Percentiles rank a stretch among this genome's conserved stretches.
Conservation (phyloP, 1,284 basidiomycete genomes). For the Chondrostereum purpureum region DNA sequence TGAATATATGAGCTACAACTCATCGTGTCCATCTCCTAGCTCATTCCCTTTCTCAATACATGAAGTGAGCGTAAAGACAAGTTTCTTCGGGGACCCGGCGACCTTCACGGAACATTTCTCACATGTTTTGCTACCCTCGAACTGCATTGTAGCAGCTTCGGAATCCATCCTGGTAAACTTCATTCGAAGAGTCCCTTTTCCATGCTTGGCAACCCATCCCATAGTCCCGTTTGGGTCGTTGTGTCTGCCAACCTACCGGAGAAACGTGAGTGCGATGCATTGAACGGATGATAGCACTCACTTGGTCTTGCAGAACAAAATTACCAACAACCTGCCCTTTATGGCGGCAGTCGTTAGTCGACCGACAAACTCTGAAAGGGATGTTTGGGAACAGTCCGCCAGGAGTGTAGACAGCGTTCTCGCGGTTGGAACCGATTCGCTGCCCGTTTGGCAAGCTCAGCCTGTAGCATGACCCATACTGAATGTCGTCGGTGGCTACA, state of each 20-base stretch:
- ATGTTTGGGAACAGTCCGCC: conserved; percentile 6
- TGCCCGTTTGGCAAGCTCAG: conserved; percentile 1
- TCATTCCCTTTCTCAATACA: not conserved
- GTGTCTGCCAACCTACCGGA: conserved; percentile 4
- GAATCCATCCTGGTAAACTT: not conserved
- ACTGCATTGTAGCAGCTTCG: too few species aligned
- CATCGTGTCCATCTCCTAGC: conserved; percentile 1
- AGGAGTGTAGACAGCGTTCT: conserved; percentile 8
- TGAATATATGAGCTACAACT: conserved; percentile 8
- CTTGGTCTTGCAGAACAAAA: conserved; percentile 8
- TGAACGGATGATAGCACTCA: not conserved
- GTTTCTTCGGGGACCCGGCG: too few species aligned
- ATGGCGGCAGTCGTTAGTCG: conserved; percentile 2
- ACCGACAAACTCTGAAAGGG: conserved; percentile 6
- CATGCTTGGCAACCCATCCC: conserved; percentile 4
- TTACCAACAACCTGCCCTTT: not conserved
- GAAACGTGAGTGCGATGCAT: not conserved
- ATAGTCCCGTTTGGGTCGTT: conserved; percentile 4
- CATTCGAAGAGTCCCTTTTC: not conserved
- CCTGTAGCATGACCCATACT: conserved; percentile 5
- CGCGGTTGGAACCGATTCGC: conserved; percentile 8
- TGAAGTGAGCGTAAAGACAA: too few species aligned
- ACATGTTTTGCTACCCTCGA: not conserved
- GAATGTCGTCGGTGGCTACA: not conserved
- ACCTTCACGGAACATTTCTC: not conserved